Evolutionary conservation across 345 rosid species (phyloP).

Genomic region (Nasturtium officinale): DNA sequence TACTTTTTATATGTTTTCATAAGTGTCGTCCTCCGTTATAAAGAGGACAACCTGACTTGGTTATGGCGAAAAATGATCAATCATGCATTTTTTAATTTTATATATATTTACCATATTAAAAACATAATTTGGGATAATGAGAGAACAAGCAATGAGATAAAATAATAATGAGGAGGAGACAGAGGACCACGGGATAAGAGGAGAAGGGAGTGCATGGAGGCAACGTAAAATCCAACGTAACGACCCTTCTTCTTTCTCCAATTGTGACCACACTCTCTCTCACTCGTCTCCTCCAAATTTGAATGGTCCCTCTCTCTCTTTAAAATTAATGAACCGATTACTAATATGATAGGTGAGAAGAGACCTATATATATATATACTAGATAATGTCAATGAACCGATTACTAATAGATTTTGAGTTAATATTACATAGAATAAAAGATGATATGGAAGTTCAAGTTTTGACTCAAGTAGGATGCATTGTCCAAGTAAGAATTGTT

Average conservation of each 20-base stretch:
- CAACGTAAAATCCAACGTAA: slow-evolving; percentile 45
- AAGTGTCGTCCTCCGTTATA: background rate
- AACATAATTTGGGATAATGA: slow-evolving; percentile 2
- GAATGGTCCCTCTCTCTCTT: slow-evolving; percentile 23
- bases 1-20: background rate
- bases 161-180: slow-evolving; percentile 31
- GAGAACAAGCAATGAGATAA: slow-evolving; percentile 11
- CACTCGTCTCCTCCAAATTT: slow-evolving; percentile 30
- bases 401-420: background rate
- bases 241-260: slow-evolving; percentile 36
- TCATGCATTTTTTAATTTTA: too few species aligned
- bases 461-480: background rate
- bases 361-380: background rate
- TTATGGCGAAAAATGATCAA: background rate
- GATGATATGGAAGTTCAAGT: background rate
- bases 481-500: background rate
- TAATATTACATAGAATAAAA: background rate
- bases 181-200: slow-evolving; percentile 43
- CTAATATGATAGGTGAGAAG: background rate
- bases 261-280: slow-evolving; percentile 40
- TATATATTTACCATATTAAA: background rate
- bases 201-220: slow-evolving; percentile 42
- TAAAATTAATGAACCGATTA: too few species aligned
- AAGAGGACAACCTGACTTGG: background rate
- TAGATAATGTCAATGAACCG: background rate